These are phyloP conservation scores for Fusarium cyanostomum DNA, from an alignment of 2,329 filamentous ascomycete genomes.

Conservation along the genomic window DNA sequence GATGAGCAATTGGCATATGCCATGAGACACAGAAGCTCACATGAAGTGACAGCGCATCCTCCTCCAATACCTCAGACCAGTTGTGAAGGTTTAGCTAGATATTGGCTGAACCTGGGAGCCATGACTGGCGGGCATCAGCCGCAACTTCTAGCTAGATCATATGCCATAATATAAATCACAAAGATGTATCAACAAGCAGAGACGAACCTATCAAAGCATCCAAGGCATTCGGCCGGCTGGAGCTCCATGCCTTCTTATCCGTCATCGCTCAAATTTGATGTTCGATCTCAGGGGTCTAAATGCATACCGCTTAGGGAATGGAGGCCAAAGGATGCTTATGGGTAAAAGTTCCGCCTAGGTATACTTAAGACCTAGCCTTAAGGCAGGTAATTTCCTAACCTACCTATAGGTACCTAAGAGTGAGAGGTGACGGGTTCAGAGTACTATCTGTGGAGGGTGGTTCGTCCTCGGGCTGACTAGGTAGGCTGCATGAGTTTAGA, in stretches of 20 bases:
- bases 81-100: conserved; percentile 10
- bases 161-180: background rate
- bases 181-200: background rate
- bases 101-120: background rate
- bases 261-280: background rate
- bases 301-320: no score
- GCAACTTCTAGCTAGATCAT: no score
- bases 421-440: no score
- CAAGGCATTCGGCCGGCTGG: background rate
- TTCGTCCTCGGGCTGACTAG: no score
- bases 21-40: background rate
- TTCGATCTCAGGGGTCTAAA: background rate
- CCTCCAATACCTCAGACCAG: background rate
- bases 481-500: no score
- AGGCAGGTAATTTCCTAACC: no score
- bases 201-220: background rate
- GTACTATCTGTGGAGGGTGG: no score
- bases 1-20: background rate
- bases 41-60: conserved; percentile 6
- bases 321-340: no score
- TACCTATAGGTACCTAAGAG: no score
- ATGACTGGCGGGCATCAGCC: background rate
- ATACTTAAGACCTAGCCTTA: no score
- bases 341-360: no score
- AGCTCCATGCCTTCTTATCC: background rate